Evolutionary conservation across 2,329 filamentous ascomycete species (phyloP), one percentile per base, ranked within the genome.

Genomic region (Exophiala mesophila): DNA sequence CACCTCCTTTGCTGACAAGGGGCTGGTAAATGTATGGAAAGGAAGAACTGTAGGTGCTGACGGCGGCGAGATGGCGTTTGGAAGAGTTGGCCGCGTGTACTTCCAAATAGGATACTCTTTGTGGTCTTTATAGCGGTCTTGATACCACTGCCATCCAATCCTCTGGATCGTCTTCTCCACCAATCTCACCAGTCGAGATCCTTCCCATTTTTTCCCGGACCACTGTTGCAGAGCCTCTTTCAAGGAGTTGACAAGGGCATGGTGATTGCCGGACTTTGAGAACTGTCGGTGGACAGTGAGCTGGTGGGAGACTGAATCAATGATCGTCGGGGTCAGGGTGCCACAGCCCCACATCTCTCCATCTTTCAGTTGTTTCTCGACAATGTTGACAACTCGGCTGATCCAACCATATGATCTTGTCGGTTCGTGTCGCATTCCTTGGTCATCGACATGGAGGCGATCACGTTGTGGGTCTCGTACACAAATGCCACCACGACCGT

Each of bases 1-100:
- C 46, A 98, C 88, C 54, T 96, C 87, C 61, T 85, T 88, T 3
- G 92, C 88, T 5, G 87, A 88, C 52, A 98, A 72, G 0, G 92
- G 92, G 52, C 86, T 95, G 1, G 92, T 98, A 59, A 98, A 98
- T 0, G 92, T 97, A 63, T 98, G 92, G 59, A 98, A 98, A 0
- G 92, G 92, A 1, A 98, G 73, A 1, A 98, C 89, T 0, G 92
- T 98, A 2, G 92, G 92, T 4, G 92, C 90, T 20, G 85, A 81
- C 3, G 92, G 92, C 7, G 94, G 76, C 1, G 84, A 77, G 21
- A 98, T 71, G 30, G 74, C 76, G 3, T 73, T 64, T 3, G 90
- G 92, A 8, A 94, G 69, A 46, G 79, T 80, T 8, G 87, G 85
- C 38, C 92, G 74, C 23, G 70, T 67, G 61, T 96, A 96, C 53